Evolutionary conservation across 495 filamentous ascomycete genomes (phyloP).

Genomic region (Penicillium egyptiacum): DNA sequence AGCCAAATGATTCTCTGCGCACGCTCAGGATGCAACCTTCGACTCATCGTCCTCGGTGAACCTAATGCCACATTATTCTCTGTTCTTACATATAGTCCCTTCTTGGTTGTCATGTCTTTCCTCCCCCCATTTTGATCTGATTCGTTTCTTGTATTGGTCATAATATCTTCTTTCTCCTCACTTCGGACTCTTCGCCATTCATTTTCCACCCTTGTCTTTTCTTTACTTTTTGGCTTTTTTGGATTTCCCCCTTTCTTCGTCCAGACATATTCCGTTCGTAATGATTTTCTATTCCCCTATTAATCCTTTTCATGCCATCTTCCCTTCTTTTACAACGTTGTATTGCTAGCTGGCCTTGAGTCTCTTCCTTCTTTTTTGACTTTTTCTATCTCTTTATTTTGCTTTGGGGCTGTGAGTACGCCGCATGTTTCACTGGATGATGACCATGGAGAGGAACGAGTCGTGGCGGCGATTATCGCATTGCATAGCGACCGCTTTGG

Average conservation of each 20-base stretch:
- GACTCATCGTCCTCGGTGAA: slow-evolving; percentile 31
- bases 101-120: slow-evolving; percentile 17
- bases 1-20: slow-evolving; percentile 46
- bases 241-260: slow-evolving; percentile 22
- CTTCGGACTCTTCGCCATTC: slow-evolving; percentile 24
- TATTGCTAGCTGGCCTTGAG: slow-evolving; percentile 50
- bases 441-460: slow-evolving; percentile 9
- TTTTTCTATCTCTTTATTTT: slow-evolving; percentile 16
- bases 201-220: slow-evolving; percentile 31
- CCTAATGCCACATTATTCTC: slow-evolving; percentile 23
- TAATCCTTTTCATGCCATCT: slow-evolving; percentile 34
- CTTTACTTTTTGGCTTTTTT: slow-evolving; percentile 22
- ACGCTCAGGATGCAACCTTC: slow-evolving; percentile 24
- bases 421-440: slow-evolving; percentile 12
- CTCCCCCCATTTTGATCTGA: slow-evolving; percentile 22
- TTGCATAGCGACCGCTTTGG: neutral
- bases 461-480: neutral
- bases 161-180: slow-evolving; percentile 26
- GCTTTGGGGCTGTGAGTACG: slow-evolving; percentile 9
- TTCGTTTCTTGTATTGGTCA: slow-evolving; percentile 38
- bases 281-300: slow-evolving; percentile 27
- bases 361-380: slow-evolving; percentile 29
- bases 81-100: slow-evolving; percentile 29
- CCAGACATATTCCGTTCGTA: slow-evolving; percentile 26
- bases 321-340: slow-evolving; percentile 37